Conservation (phyloP, 1,284 basidiomycete species). For the Fomitopsis palustris region DNA sequence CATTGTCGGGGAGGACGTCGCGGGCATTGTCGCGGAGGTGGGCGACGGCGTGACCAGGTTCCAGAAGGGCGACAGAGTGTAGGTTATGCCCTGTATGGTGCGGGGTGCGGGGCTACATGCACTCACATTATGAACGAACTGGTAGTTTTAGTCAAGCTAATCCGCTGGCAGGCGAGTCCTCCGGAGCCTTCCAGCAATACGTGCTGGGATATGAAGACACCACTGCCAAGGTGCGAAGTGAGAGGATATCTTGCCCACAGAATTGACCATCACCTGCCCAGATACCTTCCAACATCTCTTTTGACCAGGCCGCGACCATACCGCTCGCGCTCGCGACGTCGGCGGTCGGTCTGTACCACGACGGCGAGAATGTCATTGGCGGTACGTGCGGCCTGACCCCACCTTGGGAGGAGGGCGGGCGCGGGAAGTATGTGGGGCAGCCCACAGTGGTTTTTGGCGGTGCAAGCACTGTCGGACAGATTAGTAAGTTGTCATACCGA, state of each 20-base stretch:
- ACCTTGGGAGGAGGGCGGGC: constrained; percentile 22
- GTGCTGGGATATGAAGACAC: constrained; percentile 1
- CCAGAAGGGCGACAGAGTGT: constrained; percentile 12
- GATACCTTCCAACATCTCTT: constrained; percentile 17
- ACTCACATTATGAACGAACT: background rate
- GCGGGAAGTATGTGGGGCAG: constrained; percentile 27
- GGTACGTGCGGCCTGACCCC: constrained; percentile 13
- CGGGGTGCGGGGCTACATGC: background rate
- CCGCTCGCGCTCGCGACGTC: constrained; percentile 19
- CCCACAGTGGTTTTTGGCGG: constrained; percentile 34
- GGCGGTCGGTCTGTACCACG: constrained; percentile 11
- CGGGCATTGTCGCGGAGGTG: constrained; percentile 13
- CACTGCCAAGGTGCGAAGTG: constrained; percentile 4
- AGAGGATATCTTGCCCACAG: background rate
- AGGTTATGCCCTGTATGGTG: background rate
- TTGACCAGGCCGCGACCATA: constrained; percentile 19
- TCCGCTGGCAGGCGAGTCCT: background rate
- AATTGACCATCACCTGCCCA: background rate
- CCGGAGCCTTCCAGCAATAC: constrained; percentile 6
- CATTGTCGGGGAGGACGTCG: constrained; percentile 11
- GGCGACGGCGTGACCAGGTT: constrained; percentile 12
- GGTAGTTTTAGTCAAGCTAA: background rate
- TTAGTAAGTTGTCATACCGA: constrained; percentile 10
- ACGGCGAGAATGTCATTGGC: background rate
- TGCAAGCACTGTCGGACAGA: constrained; percentile 30